Evolutionary conservation across 2,329 filamentous ascomycete genomes (phyloP), one percentile per base, ranked within the genome.

Genomic region (Madurella fahalii): DNA sequence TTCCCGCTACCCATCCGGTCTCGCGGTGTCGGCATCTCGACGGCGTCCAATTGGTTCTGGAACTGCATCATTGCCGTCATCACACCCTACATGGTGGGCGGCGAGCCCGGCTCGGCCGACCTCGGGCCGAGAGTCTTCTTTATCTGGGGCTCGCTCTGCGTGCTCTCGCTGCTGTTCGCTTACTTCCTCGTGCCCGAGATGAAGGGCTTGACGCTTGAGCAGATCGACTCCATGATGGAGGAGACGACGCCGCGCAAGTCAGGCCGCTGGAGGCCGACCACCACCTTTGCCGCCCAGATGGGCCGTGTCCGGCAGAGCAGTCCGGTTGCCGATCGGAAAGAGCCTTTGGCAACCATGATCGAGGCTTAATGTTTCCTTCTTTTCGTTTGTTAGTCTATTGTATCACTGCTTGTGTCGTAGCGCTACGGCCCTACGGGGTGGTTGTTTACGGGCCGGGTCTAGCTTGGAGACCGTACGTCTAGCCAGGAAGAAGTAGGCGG

Each of bases 51-150:
- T 73, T 73, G 73, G 64, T 59, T 66, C 46, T 65, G 62, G 58
- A 90, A 89, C 75, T 90, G 84, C 78, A 85, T 86, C 31, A 90
- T 93, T 59, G 87, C 86, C 41, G 90, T 88, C 68, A 77, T 82
- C 9, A 92, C 89, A 0, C 88, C 88, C 0, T 92, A 92, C 71
- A 82, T 93, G 60, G 87, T 87, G 34, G 82, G 81, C 34, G 64
- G 68, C 13, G 74, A 80, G 50, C 65, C 74, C 58, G 79, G 77
- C 46, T 67, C 70, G 52, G 72, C 69, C 50, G 66, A 74, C 63
- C 61, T 75, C 2, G 72, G 73, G 2, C 65, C 73, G 9, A 68
- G 65, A 51, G 71, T 65, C 1, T 65, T 65, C 40, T 68, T 66
- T 47, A 61, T 68, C 41, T 67, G 64, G 64, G 65, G 62, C n/a